Base-by-base conservation (phyloP, 1,284 basidiomycete species). In the Flammula alnicola region DNA sequence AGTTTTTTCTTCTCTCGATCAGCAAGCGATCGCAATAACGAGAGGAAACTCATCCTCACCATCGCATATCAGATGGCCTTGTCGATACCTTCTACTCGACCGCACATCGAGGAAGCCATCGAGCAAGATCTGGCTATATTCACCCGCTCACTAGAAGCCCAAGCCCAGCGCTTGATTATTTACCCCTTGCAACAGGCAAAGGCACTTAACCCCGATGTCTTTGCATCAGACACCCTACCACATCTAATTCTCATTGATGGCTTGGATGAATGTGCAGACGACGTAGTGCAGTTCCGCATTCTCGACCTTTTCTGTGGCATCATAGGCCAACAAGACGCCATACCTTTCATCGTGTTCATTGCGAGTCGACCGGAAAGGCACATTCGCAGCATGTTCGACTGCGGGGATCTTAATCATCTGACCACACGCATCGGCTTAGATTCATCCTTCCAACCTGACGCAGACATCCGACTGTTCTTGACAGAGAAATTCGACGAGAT, bases 61-160 rank as follows among this genome's bases (percentile, higher is more conserved):
- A 47, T 67, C n/a, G 58, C 58, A 0, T 61, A 62, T 27, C 64
- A 65, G 38, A n/a, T n/a, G n/a, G n/a, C n/a, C 49, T 67, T n/a
- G 49, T 57, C 5, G 32, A 44, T 4, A 29, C 32, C 8, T 44
- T 61, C 4, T n/a, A n/a, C n/a, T n/a, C n/a, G n/a, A n/a, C 61
- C 61, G 2, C n/a, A 37, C 5, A 35, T 42, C 2, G 44, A 38
- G 9, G n/a, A 6, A 0, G 3, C 41, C 4, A 49, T 57, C 12
- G 33, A 49, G 5, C 20, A n/a, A 1, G 54, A 64, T 41, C 59
- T 55, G 1, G 37, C 54, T 0, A 49, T 64, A 14, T 53, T 60
- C 29, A 17, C 26, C 8, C 51, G 49, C 8, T 43, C 55, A 0
- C 31, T 59, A 0, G 25, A 51, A 11, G 36, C 36, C 12, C 62